Evolutionary conservation across 169 alveolate species (phyloP).

Genomic region (Plasmodium fragile): DNA sequence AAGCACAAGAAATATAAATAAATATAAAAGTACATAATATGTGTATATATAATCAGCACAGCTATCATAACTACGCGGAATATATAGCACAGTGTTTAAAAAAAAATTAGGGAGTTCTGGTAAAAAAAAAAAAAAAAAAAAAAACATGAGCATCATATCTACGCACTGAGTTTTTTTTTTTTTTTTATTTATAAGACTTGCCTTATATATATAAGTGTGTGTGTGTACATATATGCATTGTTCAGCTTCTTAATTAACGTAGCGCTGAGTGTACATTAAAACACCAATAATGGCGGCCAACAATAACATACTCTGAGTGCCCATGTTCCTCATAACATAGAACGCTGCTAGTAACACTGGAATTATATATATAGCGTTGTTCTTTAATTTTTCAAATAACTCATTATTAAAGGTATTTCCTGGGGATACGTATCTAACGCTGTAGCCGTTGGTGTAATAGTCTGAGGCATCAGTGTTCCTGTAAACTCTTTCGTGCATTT

Average conservation of each 20-base stretch:
- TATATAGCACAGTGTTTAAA: not conserved
- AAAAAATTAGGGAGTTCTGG: not conserved
- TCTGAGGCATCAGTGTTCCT: not conserved
- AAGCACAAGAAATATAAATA: not conserved
- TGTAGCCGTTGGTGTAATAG: not conserved
- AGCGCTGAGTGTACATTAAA: conserved; percentile 13
- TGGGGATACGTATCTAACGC: conserved; percentile 15
- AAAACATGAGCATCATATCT: not conserved
- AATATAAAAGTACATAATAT: too few relatives aligned
- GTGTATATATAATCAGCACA: not conserved
- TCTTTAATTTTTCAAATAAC: conserved; percentile 24
- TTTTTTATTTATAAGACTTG: not conserved
- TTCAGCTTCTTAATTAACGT: not conserved
- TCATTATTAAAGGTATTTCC: conserved; percentile 11
- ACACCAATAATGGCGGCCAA: conserved; percentile 30
- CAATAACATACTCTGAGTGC: not conserved
- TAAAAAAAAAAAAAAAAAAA: not conserved
- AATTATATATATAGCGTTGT: not conserved
- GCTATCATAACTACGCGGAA: not conserved
- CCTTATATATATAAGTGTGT: not conserved
- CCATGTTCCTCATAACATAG: conserved; percentile 5
- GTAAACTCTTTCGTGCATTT: conserved; percentile 10
- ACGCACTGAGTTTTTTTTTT: not conserved
- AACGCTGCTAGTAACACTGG: not conserved
- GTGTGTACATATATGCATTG: not conserved